A percentile compares a stretch with the other conserved stretches of the same genome.
These are phyloP conservation scores for Chrysanthemum seticuspe DNA, from an alignment of 129 eudicot species.

Conservation along the genomic window DNA sequence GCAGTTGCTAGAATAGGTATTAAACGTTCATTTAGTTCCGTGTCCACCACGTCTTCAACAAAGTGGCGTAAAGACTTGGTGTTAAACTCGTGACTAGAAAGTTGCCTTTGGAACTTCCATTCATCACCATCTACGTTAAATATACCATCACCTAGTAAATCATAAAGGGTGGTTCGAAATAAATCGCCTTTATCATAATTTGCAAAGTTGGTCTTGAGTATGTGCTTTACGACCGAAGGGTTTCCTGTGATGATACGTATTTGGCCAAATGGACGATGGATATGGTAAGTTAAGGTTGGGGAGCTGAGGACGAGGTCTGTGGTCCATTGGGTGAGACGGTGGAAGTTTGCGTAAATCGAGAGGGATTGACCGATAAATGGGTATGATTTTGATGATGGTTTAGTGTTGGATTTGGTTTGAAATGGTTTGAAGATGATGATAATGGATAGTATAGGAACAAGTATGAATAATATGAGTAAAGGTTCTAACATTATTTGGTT, in stretches of 20 bases:
- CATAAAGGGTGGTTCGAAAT: conserved; percentile 24
- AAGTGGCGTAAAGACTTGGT: conserved; percentile 60
- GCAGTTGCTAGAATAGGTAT: conserved; percentile 45
- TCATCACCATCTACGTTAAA: conserved; percentile 48
- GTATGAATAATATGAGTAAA: conserved; percentile 30
- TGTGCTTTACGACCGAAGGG: conserved; percentile 54
- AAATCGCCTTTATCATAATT: conserved; percentile 46
- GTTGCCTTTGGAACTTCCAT: conserved; percentile 38
- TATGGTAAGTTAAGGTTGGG: conserved; percentile 37
- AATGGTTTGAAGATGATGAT: conserved; percentile 15
- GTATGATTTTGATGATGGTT: conserved; percentile 36
- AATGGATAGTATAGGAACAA: conserved; percentile 21
- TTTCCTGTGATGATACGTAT: conserved; percentile 51
- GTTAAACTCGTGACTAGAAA: conserved; percentile 70
- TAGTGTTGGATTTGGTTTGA: not conserved
- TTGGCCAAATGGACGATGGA: conserved; percentile 50
- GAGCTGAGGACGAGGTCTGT: conserved; percentile 31
- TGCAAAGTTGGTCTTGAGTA: conserved; percentile 46
- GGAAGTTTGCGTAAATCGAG: conserved; percentile 30
- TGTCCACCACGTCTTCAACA: conserved; percentile 64
- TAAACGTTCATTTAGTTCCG: conserved; percentile 52
- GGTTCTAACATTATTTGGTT: conserved; percentile 20
- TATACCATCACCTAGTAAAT: conserved; percentile 72
- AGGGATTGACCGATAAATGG: conserved; percentile 44
- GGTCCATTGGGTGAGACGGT: conserved; percentile 43